Percentiles rank a stretch among this genome's conserved stretches.
Evolutionary conservation across 129 eudicot genomes (phyloP).

Genomic region (Escallonia herrerae): DNA sequence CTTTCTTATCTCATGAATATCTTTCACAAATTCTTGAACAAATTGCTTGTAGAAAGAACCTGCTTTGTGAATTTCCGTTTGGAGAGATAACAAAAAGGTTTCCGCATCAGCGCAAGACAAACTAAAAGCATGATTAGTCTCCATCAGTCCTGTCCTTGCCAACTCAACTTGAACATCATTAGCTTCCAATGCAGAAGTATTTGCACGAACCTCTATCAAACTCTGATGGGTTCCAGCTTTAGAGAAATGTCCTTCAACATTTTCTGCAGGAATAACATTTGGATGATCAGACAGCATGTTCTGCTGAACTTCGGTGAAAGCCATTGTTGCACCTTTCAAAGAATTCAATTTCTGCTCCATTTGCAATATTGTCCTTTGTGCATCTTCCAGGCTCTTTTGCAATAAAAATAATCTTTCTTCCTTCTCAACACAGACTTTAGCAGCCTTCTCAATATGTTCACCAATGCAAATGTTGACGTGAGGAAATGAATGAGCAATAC

Average conservation of each 20-base stretch:
- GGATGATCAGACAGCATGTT: conserved; percentile 14
- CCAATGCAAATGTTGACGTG: conserved; percentile 37
- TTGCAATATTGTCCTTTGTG: conserved; percentile 42
- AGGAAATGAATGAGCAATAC: conserved; percentile 54
- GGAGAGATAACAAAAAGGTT: conserved; percentile 10
- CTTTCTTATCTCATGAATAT: conserved; percentile 18
- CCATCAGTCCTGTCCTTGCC: conserved; percentile 13
- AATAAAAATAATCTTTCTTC: conserved; percentile 49
- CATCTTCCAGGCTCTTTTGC: conserved; percentile 64
- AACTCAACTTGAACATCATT: conserved; percentile 10
- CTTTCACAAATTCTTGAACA: conserved; percentile 12
- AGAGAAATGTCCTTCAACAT: neutral
- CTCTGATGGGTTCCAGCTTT: neutral
- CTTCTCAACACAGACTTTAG: conserved; percentile 52
- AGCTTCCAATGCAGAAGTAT: conserved; percentile 2
- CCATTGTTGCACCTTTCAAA: conserved; percentile 64
- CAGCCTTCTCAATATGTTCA: conserved; percentile 66
- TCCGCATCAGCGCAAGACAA: conserved; percentile 15
- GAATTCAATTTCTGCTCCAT: conserved; percentile 61
- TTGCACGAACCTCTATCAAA: neutral
- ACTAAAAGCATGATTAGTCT: conserved; percentile 12
- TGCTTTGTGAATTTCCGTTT: conserved; percentile 16
- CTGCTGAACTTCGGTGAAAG: conserved; percentile 61
- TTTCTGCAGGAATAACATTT: neutral
- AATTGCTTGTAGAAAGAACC: conserved; percentile 17